Percentiles rank a stretch among this genome's conserved stretches.
Conservation (phyloP, 805 yeast genomes). For the Candida nanaspora region DNA sequence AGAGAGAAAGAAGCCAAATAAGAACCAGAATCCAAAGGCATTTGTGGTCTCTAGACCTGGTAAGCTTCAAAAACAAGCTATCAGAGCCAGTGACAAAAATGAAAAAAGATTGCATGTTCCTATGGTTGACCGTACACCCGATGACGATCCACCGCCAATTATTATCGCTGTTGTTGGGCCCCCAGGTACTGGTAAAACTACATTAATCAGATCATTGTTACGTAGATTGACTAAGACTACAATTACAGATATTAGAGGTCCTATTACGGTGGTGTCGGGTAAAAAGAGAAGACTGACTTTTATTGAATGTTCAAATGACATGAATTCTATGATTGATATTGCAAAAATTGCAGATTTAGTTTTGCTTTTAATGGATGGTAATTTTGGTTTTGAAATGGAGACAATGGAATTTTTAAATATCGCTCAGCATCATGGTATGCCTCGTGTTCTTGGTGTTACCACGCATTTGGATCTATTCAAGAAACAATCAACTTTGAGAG, state of each 20-base stretch:
- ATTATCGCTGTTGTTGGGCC: conserved; percentile 97
- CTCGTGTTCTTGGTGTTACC: conserved; percentile 89
- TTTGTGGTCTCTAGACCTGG: conserved; percentile 82
- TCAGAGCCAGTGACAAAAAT: conserved; percentile 72
- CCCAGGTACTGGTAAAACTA: conserved; percentile 96
- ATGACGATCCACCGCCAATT: conserved; percentile 95
- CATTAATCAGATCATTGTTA: conserved; percentile 82
- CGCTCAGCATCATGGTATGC: conserved; percentile 99
- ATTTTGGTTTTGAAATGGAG: conserved; percentile 98
- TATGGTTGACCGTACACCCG: conserved; percentile 95
- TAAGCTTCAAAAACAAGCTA: conserved; percentile 76
- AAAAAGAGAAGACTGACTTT: conserved; percentile 89
- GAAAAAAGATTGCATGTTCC: conserved; percentile 92
- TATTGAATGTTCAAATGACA: conserved; percentile 85
- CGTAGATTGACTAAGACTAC: conserved; percentile 84
- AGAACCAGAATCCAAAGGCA: conserved; percentile 81
- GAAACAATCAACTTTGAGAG: conserved; percentile 80
- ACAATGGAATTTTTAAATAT: conserved; percentile 97
- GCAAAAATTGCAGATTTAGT: conserved; percentile 95
- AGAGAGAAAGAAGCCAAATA: conserved; percentile 57
- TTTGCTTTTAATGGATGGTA: conserved; percentile 85
- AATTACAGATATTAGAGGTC: conserved; percentile 83
- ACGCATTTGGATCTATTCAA: conserved; percentile 94
- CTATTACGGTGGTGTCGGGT: conserved; percentile 94
- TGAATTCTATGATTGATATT: conserved; percentile 92